Evolutionary conservation across 2,329 filamentous ascomycete species (phyloP).

Genomic region (Monilinia laxa): DNA sequence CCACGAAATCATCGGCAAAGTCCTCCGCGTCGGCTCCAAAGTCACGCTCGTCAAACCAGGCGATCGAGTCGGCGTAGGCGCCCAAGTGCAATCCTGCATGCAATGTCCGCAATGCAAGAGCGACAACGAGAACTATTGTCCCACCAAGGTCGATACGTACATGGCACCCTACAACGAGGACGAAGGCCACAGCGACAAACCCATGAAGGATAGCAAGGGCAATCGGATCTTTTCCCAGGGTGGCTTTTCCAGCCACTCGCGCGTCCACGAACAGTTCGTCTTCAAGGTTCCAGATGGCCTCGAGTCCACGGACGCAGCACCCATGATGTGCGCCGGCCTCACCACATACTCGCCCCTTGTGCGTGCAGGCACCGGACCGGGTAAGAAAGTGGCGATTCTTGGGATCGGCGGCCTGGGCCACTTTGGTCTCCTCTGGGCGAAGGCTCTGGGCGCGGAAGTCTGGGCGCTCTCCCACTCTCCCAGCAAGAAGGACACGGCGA

Average conservation of each 20-base stretch:
- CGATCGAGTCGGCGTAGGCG: slow-evolving; percentile 53
- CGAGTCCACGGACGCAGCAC: slow-evolving; percentile 53
- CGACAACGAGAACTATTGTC: slow-evolving; percentile 36
- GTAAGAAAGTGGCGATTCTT: slow-evolving; percentile 69
- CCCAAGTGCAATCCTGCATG: slow-evolving; percentile 50
- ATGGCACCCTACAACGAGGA: slow-evolving; percentile 33
- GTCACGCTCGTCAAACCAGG: slow-evolving; percentile 55
- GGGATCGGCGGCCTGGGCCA: slow-evolving; percentile 68
- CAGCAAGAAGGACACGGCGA: slow-evolving; percentile 58
- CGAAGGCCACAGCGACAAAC: slow-evolving; percentile 20
- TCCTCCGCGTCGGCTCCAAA: slow-evolving; percentile 56
- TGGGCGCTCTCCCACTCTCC: slow-evolving; percentile 63
- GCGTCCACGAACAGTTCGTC: slow-evolving; percentile 58
- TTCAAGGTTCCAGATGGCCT: slow-evolving; percentile 57
- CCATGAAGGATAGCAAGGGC: slow-evolving; percentile 22
- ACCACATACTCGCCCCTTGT: slow-evolving; percentile 70
- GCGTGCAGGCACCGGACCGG: slow-evolving; percentile 65
- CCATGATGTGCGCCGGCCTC: slow-evolving; percentile 76
- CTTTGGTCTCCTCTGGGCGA: slow-evolving; percentile 69
- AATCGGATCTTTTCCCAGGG: slow-evolving; percentile 48
- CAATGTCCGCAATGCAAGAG: slow-evolving; percentile 51
- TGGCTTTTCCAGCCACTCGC: slow-evolving; percentile 51
- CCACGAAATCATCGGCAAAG: slow-evolving; percentile 51
- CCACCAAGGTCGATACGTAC: slow-evolving; percentile 33
- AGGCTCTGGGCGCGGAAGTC: slow-evolving; percentile 65